Evolutionary conservation across 306 rosid species (phyloP).

Genomic region (Prunus mira): DNA sequence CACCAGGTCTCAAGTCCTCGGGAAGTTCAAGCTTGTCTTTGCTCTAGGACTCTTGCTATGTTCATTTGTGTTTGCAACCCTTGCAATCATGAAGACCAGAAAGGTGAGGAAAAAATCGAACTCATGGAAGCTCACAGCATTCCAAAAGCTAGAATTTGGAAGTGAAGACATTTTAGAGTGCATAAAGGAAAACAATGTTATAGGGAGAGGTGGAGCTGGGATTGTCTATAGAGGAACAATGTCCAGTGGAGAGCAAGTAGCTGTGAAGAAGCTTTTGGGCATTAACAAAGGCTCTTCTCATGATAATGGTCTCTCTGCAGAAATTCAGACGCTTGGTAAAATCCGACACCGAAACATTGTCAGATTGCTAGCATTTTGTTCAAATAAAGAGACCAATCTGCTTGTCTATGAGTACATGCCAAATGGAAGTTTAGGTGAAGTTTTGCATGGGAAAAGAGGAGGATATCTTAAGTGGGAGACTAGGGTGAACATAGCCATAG

Average conservation of each 20-base stretch:
- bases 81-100: constrained; percentile 66
- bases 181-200: constrained; percentile 69
- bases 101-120: constrained; percentile 39
- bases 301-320: constrained; percentile 85
- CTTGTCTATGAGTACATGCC: constrained; percentile 90
- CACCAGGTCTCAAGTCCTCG: constrained; percentile 38
- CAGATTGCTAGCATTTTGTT: constrained; percentile 69
- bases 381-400: constrained; percentile 74
- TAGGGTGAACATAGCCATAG: constrained; percentile 71
- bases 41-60: constrained; percentile 65
- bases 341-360: constrained; percentile 90
- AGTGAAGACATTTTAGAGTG: constrained; percentile 71
- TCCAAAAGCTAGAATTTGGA: constrained; percentile 73
- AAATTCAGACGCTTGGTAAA: constrained; percentile 71
- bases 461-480: constrained; percentile 73
- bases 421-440: constrained; percentile 86
- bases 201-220: constrained; percentile 97
- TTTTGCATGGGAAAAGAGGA: constrained; percentile 80
- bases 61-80: constrained; percentile 60
- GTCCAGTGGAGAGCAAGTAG: constrained; percentile 77
- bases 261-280: constrained; percentile 75
- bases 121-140: constrained; percentile 78
- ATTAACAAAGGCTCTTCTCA: constrained; percentile 75
- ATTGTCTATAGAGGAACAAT: constrained; percentile 72
- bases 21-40: constrained; percentile 67